These are phyloP conservation scores for Phytophthora citricola DNA, from an alignment of 352 stramenopile genomes.

Conservation along the genomic window DNA sequence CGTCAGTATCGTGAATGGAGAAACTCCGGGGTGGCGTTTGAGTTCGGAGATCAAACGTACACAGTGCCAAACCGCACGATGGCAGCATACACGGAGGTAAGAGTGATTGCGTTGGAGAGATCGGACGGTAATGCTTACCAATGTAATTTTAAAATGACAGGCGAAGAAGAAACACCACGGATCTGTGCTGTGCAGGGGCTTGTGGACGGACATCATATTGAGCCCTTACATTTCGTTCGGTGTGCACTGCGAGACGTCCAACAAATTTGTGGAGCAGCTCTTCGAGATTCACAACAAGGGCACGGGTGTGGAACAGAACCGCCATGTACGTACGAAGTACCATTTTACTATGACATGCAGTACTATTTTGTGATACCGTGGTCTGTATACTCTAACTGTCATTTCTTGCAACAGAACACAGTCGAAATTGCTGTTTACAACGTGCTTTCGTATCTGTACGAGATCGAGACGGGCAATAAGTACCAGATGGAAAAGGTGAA, in stretches of 20 bases:
- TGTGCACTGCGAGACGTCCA: conserved; percentile 76
- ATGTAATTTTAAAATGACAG: conserved; percentile 21
- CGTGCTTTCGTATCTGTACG: conserved; percentile 90
- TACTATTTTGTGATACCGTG: no score
- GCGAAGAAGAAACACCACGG: conserved; percentile 77
- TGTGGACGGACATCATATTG: conserved; percentile 93
- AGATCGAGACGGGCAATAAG: conserved; percentile 86
- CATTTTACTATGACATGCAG: no score
- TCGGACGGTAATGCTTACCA: no score
- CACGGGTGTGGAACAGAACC: conserved; percentile 93
- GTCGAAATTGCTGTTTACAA: conserved; percentile 94
- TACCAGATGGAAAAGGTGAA: conserved; percentile 90
- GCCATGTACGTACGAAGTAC: conserved; percentile 64
- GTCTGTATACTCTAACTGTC: no score
- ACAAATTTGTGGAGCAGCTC: conserved; percentile 85
- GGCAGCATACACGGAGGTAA: conserved; percentile 87
- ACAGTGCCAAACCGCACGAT: conserved; percentile 91
- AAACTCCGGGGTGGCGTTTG: conserved; percentile 93
- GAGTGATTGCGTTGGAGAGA: no score
- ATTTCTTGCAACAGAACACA: conserved; percentile 67
- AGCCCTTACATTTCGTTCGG: conserved; percentile 93
- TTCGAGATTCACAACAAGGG: conserved; percentile 95
- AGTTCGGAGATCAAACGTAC: conserved; percentile 95
- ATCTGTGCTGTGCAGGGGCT: conserved; percentile 81
- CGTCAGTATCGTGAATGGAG: conserved; percentile 93